Evolutionary conservation across 495 filamentous ascomycete species (phyloP).

Genomic region (Tirmania nivea): DNA sequence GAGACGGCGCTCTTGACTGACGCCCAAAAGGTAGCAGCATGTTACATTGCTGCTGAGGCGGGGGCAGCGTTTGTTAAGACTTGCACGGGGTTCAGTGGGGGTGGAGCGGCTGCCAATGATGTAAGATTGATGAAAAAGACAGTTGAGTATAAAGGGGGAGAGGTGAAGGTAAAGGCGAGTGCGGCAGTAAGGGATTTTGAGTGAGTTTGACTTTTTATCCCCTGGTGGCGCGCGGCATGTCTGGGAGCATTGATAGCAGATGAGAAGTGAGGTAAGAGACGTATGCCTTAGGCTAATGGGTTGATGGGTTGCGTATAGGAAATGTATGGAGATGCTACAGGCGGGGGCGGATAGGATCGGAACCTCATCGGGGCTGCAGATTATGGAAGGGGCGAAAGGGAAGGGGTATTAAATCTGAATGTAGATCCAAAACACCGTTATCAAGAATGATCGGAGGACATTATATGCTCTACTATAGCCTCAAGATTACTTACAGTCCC

Average conservation of each 20-base stretch:
- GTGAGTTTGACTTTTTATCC: too few species aligned
- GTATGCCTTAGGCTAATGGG: too few species aligned
- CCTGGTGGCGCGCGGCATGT: too few species aligned
- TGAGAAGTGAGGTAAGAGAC: too few species aligned
- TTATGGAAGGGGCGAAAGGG: constrained; percentile 1
- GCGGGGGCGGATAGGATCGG: constrained; percentile 46
- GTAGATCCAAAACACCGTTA: too few species aligned
- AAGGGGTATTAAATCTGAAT: constrained; percentile 1
- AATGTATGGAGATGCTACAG: constrained; percentile 35
- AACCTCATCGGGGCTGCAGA: constrained; percentile 19
- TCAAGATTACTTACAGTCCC: too few species aligned
- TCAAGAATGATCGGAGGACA: too few species aligned
- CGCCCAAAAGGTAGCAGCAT: constrained; percentile 37
- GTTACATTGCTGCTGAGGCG: constrained; percentile 35
- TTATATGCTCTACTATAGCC: too few species aligned
- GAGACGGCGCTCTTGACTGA: constrained; percentile 38
- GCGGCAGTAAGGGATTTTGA: constrained; percentile 34
- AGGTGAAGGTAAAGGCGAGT: constrained; percentile 49
- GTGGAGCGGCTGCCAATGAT: constrained; percentile 32
- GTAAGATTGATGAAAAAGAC: constrained; percentile 36
- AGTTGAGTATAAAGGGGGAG: constrained; percentile 19
- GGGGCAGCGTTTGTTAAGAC: constrained; percentile 48
- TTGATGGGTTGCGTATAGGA: constrained; percentile 11
- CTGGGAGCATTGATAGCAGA: too few species aligned
- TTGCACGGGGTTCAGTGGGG: constrained; percentile 43